Evolutionary conservation across 2,329 filamentous ascomycete genomes (phyloP), one percentile per base, ranked within the genome.

Genomic region (Xenosphaeropsis pyriputrescens): DNA sequence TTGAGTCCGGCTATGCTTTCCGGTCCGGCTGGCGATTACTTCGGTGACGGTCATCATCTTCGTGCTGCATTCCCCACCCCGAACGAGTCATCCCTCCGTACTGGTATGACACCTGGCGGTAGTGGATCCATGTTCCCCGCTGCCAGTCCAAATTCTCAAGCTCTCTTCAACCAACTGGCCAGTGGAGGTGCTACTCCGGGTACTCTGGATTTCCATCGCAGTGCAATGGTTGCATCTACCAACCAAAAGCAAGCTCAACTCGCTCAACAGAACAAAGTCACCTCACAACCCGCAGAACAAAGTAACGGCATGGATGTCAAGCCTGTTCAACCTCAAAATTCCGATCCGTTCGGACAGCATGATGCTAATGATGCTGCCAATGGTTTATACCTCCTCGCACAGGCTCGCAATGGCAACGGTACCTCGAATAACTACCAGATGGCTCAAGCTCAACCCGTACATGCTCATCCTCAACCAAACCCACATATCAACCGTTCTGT

Each of bases 41-140:
- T 95, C 55, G 72, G 74, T 48, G 85, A 93, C 51, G 79, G 78
- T 37, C 75, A 79, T 54, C 80, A 74, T 42, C 67, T 93, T 45
- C 75, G 83, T 46, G 78, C 85, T 49, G 83, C 84, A 38, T 94
- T 94, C 54, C 85, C 86, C 4, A 96, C 91, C 4, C 89, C 89
- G 1, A 95, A 95, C 73, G 91, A 98, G 62, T 96, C 89, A 6
- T 93, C 85, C 3, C 65, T 96, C 37, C 73, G 91, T 43, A 91
- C 86, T 42, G 91, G 91, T 40, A 63, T 96, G 47, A 96, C 91
- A 38, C 91, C 91, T 35, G 91, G 91, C 43, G 89, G 89, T 47
- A 86, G 88, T 56, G 89, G 88, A 50, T 93, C 88, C 50, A 96
- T 96, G 85, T 96, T 96, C 65, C 86, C 89, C 40, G 84, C 81